phyloP scores from a whole-genome alignment of 257 asterid species.

The Solanum appendiculatum region DNA sequence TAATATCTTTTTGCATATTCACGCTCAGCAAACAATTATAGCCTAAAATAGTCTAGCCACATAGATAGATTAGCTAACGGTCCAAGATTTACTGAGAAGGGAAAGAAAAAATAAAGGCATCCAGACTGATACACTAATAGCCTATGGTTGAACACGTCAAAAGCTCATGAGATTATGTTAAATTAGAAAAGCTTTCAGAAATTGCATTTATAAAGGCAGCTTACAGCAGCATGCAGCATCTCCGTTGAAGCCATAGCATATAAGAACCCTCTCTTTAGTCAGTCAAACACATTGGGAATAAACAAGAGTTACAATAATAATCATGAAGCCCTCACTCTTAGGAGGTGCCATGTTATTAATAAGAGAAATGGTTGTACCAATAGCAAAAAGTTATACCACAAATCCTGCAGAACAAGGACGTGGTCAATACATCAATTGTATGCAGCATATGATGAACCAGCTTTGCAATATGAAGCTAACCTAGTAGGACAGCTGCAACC shows the following conservation, averaged over 20 bases:
- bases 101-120: not conserved
- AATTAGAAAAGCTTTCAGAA: not conserved
- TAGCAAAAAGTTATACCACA: constrained; percentile 26
- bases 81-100: not conserved
- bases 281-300: not conserved
- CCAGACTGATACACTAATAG: not conserved
- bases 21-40: not conserved
- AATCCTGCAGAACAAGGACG: constrained; percentile 26
- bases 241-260: not conserved
- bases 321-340: constrained; percentile 59
- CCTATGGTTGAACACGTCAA: not conserved
- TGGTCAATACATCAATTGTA: not conserved
- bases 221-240: not conserved
- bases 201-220: not conserved
- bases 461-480: constrained; percentile 21
- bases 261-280: not conserved
- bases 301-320: not conserved
- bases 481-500: constrained; percentile 26
- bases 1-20: not conserved
- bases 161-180: not conserved
- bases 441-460: not conserved
- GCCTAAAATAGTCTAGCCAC: not conserved
- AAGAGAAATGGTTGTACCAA: constrained; percentile 37
- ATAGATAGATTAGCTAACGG: not conserved
- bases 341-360: constrained; percentile 78